Evolutionary conservation across 257 asterid species (phyloP), one percentile per base, ranked within the genome.

Genomic region (Echium plantagineum): DNA sequence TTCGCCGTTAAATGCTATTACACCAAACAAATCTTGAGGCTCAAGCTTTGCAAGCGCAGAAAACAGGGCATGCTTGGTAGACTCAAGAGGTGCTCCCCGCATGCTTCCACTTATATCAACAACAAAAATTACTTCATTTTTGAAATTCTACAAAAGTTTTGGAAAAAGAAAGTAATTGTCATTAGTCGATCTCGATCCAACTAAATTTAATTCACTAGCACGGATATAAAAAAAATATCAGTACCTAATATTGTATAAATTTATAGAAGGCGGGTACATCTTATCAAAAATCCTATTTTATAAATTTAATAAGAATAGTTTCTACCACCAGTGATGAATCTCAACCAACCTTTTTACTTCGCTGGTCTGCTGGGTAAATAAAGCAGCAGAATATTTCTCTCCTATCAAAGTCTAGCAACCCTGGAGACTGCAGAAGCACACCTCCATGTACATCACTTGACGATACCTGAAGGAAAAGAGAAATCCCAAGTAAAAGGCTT

Each of bases 371-470:
- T 1, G 98, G 98, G 76, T 75, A 78, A 53, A 91, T 74, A 76
- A 76, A 83, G 81, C 91, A 83, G 77, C 83, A 82, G 76, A 91
- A 91, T 78, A 77, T 68, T 57, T 85, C 82, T 75, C 96, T 77
- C 53, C 55, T 83, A 73, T 91, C 95, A 48, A 72, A 78, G 71
- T 91, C 96, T 49, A 69, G 70, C 49, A 59, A 66, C 30, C 75
- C 58, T 22, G 98, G 90, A 71, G 96, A 77, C 73, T 72, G 81
- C 80, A 87, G 77, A 70, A 91, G 79, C 49, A 85, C 81, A 54
- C 80, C 76, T 21, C 98, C 96, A 68, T 17, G 47, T 18, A 72
- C 79, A 53, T 68, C 79, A 71, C 72, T 85, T 71, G 82, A 65
- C 35, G 84, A 76, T 61, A 88, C 73, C 98, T 91, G 87, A 58